Base-by-base conservation (phyloP, 768 basidiomycete genomes). In the Tulasnella calospora region DNA sequence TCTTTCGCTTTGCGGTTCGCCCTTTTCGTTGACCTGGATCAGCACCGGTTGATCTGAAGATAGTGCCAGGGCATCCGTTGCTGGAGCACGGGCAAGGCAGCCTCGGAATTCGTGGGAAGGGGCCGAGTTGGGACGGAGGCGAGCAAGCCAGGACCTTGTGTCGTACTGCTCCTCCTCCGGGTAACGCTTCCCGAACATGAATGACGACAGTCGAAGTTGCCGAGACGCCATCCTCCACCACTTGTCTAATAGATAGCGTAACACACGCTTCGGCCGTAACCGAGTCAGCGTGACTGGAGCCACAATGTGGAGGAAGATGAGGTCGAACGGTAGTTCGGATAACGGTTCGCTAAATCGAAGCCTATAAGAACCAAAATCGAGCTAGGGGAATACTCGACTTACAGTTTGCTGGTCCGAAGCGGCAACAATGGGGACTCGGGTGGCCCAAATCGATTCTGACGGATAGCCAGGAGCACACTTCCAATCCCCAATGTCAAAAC, bases 361-460 rank as follows among this genome's bases (percentile, higher is more conserved):
- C 71, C 41, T 46, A n/a, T 30, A 72, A 75, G 21, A 77, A 57
- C 12, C 21, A 76, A 17, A 27, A 67, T n/a, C 70, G 8, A 17
- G 55, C 51, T 27, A 35, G 30, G 44, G 15, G n/a, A 77, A 30
- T 12, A 38, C 8, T 19, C 38, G 1, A 85, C 90, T 78, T 82
- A 96, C 95, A 91, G 88, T 77, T 90, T 89, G 84, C 92, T 92
- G 91, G 93, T 94, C 40, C 94, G 88, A 83, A 98, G 89, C 1
- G 96, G 96, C 82, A 98, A 70, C 7, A 85, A 44, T 44, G 61
- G 71, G 7, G 79, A 77, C 12, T 77, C 86, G 81, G 94, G 89
- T 0, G 91, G 90, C 80, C 89, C 88, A 76, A 86, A 89, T 27
- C 92, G 89, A 36, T 92, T 80, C 7, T 27, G 38, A 61, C 89